Evolutionary conservation across 1,139 yeast species (phyloP).

Genomic region (Meyerozyma smithsonii): DNA sequence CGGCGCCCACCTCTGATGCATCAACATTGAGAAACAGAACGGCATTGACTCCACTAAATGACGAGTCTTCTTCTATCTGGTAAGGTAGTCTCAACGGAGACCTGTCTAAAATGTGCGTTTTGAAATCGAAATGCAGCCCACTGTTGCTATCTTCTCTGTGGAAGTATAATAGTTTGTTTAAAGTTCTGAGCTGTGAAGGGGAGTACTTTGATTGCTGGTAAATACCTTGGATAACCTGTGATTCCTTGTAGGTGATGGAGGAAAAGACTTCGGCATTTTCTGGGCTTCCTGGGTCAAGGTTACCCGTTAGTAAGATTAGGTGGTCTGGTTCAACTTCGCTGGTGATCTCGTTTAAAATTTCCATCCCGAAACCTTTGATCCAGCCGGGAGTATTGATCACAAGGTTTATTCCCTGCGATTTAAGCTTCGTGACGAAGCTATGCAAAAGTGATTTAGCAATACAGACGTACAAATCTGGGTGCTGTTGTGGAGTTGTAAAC

Average conservation of each 20-base stretch:
- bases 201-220: constrained; percentile 26
- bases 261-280: constrained; percentile 23
- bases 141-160: constrained; percentile 29
- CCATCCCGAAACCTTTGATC: constrained; percentile 85
- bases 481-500: constrained; percentile 65
- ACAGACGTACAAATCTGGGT: constrained; percentile 53
- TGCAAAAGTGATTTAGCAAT: constrained; percentile 41
- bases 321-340: constrained; percentile 48
- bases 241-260: constrained; percentile 17
- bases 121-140: constrained; percentile 37
- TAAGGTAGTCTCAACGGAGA: constrained; percentile 52
- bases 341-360: constrained; percentile 51
- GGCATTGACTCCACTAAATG: constrained; percentile 32
- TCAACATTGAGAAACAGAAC: constrained; percentile 35
- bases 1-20: constrained; percentile 20
- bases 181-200: constrained; percentile 48
- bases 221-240: constrained; percentile 24
- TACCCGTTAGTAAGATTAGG: constrained; percentile 34
- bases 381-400: constrained; percentile 88
- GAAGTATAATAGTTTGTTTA: constrained; percentile 49
- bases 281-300: constrained; percentile 14
- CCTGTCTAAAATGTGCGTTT: constrained; percentile 36
- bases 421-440: constrained; percentile 21
- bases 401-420: constrained; percentile 36
- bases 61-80: constrained; percentile 10